These are phyloP conservation scores for Stevia rebaudiana DNA, from an alignment of 140 eudicot species.

Conservation along the genomic window DNA sequence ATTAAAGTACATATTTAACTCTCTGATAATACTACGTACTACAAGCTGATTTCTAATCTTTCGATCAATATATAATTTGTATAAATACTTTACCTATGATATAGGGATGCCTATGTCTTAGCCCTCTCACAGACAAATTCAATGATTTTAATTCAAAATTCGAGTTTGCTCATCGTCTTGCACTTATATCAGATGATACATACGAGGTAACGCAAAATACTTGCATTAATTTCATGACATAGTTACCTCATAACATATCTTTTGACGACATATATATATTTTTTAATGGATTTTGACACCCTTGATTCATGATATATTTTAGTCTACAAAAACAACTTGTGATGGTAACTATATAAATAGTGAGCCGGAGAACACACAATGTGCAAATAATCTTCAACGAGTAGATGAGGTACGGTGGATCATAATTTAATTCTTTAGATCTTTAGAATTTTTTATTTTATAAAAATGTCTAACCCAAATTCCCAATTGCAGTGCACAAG, in stretches of 20 bases:
- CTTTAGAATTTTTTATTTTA: not conserved
- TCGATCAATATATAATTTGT: not conserved
- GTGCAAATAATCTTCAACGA: slow-evolving; percentile 8
- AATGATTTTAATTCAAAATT: slow-evolving; percentile 30
- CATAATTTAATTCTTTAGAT: not conserved
- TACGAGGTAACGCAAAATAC: no score
- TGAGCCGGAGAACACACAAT: not conserved
- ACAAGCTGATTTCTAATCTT: not conserved
- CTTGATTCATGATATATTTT: not conserved
- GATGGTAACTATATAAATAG: not conserved
- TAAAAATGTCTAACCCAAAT: not conserved
- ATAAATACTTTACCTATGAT: not conserved
- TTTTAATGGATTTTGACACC: no score
- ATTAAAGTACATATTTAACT: not conserved
- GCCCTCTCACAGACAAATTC: slow-evolving; percentile 31
- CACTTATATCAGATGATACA: slow-evolving; percentile 17
- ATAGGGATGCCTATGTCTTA: slow-evolving; percentile 42
- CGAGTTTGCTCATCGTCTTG: slow-evolving; percentile 41
- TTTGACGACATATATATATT: no score
- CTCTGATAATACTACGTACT: not conserved
- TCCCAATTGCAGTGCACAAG: slow-evolving; percentile 18
- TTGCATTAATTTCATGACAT: no score
- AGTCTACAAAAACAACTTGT: slow-evolving; percentile 14
- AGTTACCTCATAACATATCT: no score
- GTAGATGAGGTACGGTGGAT: slow-evolving; percentile 8